A percentile compares a stretch with the other conserved stretches of the same genome.
These are phyloP conservation scores for Lactifluus subvellereus DNA, from an alignment of 768 basidiomycete species.

Conservation along the genomic window DNA sequence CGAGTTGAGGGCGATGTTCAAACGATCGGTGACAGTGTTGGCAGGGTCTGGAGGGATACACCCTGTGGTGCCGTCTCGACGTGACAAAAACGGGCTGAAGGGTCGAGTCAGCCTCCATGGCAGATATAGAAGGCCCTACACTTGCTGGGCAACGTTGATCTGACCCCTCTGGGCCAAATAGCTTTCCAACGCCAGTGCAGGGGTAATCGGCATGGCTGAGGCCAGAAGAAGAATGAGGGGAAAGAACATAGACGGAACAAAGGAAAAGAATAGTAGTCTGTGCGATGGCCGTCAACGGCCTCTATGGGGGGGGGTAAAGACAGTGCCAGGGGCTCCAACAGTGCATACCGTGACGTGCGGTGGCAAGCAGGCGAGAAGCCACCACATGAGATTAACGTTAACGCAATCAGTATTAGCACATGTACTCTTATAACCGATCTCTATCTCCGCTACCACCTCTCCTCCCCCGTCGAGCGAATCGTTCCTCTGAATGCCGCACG, in stretches of 20 bases:
- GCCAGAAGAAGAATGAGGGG: not conserved
- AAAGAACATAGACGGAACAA: not conserved
- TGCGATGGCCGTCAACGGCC: not conserved
- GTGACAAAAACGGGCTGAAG: not conserved
- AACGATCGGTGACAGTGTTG: constrained; percentile 55
- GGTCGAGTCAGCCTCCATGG: not conserved
- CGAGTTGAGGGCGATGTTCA: constrained; percentile 59
- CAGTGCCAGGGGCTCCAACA: not conserved
- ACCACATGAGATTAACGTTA: no score
- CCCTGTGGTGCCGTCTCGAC: constrained; percentile 4
- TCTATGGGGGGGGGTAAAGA: not conserved
- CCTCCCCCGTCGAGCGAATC: not conserved
- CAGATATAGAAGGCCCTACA: not conserved
- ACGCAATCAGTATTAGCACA: no score
- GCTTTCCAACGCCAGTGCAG: not conserved
- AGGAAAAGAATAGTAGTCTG: not conserved
- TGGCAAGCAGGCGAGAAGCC: no score
- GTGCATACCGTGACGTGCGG: no score
- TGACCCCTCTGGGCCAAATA: not conserved
- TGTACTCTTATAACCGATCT: not conserved
- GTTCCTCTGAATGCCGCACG: not conserved
- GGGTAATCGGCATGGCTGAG: not conserved
- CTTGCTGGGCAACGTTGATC: not conserved
- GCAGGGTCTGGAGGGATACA: constrained; percentile 47
- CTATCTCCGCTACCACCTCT: not conserved